Conservation (phyloP, 140 eudicot species). For the Oenanthe javanica region DNA sequence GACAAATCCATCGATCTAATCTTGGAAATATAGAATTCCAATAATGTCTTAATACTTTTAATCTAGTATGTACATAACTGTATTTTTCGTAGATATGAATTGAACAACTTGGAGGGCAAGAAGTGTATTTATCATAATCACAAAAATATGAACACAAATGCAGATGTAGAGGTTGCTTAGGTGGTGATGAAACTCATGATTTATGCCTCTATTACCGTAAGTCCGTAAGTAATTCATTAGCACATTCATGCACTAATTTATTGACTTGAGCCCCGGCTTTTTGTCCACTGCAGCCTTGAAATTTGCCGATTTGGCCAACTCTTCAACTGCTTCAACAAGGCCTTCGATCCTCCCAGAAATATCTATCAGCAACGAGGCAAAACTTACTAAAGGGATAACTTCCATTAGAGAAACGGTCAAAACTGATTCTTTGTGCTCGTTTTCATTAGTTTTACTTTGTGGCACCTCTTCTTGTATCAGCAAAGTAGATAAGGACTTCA, state of each 20-base stretch:
- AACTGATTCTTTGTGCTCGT: constrained; percentile 16
- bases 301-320: constrained; percentile 51
- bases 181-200: background rate
- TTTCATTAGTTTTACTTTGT: constrained; percentile 1
- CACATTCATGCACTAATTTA: background rate
- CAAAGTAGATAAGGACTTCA: constrained; percentile 37
- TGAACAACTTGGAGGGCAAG: background rate
- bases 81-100: background rate
- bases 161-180: background rate
- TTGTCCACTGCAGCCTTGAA: constrained; percentile 36
- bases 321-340: constrained; percentile 49
- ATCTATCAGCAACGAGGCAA: constrained; percentile 61
- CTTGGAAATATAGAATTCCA: background rate
- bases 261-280: constrained; percentile 14
- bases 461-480: constrained; percentile 16
- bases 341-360: constrained; percentile 57
- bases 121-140: background rate
- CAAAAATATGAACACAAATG: background rate
- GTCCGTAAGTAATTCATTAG: background rate
- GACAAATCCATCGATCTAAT: background rate
- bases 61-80: background rate
- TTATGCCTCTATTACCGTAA: background rate
- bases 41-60: background rate
- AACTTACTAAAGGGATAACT: constrained; percentile 56
- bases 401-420: constrained; percentile 25